Conservation (phyloP, 1,284 basidiomycete species). For the Takashimella koratensis region DNA sequence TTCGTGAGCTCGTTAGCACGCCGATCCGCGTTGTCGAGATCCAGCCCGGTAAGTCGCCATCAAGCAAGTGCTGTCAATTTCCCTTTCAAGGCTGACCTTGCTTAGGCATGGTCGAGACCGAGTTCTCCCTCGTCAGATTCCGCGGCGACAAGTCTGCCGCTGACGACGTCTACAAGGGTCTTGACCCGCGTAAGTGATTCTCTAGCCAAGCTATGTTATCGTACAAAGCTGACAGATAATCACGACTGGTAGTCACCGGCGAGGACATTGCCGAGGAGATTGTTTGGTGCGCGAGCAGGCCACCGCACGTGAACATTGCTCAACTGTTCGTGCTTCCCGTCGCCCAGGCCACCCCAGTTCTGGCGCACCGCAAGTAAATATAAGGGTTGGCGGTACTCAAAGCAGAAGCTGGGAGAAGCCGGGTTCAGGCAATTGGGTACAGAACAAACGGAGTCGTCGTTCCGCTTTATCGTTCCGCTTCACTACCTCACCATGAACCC, state of each 20-base stretch:
- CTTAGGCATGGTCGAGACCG: slow-evolving; percentile 46
- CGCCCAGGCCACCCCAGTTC: background rate
- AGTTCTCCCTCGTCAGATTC: slow-evolving; percentile 82
- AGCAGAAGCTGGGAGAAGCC: too few species aligned
- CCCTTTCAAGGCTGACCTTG: background rate
- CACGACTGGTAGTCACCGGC: slow-evolving; percentile 58
- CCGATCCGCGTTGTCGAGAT: slow-evolving; percentile 88
- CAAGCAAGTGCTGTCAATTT: background rate
- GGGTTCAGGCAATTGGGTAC: too few species aligned
- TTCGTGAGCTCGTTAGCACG: slow-evolving; percentile 84
- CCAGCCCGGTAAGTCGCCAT: slow-evolving; percentile 62
- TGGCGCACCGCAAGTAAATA: background rate
- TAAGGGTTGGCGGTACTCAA: too few species aligned
- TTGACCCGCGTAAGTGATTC: slow-evolving; percentile 51
- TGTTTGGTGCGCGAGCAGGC: slow-evolving; percentile 57
- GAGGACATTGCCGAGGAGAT: slow-evolving; percentile 95
- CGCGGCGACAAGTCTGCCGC: slow-evolving; percentile 76
- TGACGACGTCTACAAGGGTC: slow-evolving; percentile 82
- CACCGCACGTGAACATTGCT: slow-evolving; percentile 35
- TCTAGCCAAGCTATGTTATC: too few species aligned
- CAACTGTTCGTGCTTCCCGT: slow-evolving; percentile 8
- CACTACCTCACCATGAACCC: too few species aligned
- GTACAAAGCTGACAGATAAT: too few species aligned
- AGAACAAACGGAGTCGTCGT: too few species aligned
- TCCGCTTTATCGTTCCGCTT: too few species aligned